These are phyloP conservation scores for Toxicodendron radicans DNA, from an alignment of 345 rosid genomes.

Conservation along the genomic window DNA sequence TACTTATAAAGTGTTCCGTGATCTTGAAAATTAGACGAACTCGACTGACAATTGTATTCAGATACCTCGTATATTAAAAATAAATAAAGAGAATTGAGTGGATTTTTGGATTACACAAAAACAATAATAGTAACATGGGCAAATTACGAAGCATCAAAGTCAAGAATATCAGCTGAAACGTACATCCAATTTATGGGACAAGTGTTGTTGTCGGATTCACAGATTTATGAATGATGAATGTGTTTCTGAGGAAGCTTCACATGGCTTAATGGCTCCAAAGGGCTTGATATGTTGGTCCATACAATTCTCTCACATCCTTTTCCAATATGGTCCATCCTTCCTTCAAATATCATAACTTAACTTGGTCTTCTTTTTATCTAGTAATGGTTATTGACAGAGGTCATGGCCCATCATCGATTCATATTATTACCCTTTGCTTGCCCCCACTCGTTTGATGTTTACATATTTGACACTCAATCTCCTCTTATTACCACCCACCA, in stretches of 20 bases:
- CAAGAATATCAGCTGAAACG: not conserved
- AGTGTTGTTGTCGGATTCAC: not conserved
- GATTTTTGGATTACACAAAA: no score
- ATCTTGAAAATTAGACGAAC: no score
- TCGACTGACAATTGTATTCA: no score
- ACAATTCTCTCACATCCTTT: not conserved
- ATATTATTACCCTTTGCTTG: not conserved
- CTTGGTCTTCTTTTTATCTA: no score
- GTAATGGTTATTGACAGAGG: no score
- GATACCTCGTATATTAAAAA: no score
- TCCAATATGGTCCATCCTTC: constrained; percentile 10
- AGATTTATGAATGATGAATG: not conserved
- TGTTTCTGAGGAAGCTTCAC: not conserved
- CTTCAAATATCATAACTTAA: no score
- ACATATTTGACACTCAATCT: not conserved
- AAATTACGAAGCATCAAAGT: no score
- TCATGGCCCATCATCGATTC: not conserved
- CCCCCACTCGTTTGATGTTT: not conserved
- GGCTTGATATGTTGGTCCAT: constrained; percentile 6
- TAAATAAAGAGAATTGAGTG: no score
- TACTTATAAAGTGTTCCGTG: no score
- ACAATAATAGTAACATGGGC: no score
- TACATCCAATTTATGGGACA: not conserved
- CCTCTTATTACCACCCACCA: not conserved
- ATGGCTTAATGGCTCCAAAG: not conserved